Percentiles rank a stretch among this genome's conserved stretches.
Evolutionary conservation across 441 rosid species (phyloP).

Genomic region (Geranium incanum): DNA sequence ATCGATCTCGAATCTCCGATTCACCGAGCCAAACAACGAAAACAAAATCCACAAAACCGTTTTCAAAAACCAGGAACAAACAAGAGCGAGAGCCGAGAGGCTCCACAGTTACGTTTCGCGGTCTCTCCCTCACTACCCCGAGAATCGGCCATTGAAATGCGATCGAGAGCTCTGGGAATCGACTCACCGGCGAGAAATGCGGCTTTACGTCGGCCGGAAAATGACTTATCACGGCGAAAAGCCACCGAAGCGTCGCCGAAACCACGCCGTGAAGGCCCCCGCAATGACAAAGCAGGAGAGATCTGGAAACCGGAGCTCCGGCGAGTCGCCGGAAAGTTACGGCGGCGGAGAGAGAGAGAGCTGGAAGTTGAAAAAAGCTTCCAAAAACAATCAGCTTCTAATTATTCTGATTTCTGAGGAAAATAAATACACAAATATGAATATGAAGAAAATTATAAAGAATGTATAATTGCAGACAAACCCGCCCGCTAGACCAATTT

Average conservation of each 20-base stretch:
- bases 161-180: not conserved
- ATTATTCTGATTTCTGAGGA: constrained; percentile 13
- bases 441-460: no score
- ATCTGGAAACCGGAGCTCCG: not conserved
- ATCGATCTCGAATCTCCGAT: constrained; percentile 1
- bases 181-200: constrained; percentile 36
- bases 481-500: no score
- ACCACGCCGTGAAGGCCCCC: no score
- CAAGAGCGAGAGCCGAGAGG: constrained; percentile 11
- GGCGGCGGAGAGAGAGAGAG: no score
- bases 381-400: constrained; percentile 23
- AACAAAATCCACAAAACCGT: not conserved
- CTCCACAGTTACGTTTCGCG: no score
- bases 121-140: no score
- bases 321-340: not conserved
- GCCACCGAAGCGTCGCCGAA: constrained; percentile 10
- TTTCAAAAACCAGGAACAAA: constrained; percentile 10
- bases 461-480: no score
- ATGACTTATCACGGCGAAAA: constrained; percentile 12
- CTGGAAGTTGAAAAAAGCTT: constrained; percentile 34
- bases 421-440: not conserved
- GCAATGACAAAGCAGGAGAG: no score
- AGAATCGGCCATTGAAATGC: no score
- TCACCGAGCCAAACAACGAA: not conserved
- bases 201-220: constrained; percentile 14